A percentile compares a stretch with the other conserved stretches of the same genome.
phyloP scores from a whole-genome alignment of 1,284 basidiomycete genomes.

The Polyporus tsugae region DNA sequence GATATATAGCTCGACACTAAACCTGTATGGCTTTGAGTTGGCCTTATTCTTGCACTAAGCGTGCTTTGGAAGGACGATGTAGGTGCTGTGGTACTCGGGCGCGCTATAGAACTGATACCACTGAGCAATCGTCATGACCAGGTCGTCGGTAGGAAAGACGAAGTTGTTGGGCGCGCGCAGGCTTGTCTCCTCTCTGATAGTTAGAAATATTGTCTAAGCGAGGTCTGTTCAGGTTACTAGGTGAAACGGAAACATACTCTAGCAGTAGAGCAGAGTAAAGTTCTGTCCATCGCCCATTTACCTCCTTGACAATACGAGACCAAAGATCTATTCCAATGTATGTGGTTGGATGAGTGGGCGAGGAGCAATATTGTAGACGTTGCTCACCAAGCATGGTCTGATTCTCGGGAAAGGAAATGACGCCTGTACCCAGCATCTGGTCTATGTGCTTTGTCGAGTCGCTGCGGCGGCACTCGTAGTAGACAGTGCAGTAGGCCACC shows the following conservation, averaged over 20 bases:
- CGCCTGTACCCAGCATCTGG: background rate
- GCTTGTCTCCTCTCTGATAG: background rate
- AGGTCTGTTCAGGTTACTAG: background rate
- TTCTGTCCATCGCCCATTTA: background rate
- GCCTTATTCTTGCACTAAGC: too few relatives aligned
- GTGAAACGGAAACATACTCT: background rate
- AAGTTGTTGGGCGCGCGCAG: too few relatives aligned
- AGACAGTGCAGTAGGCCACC: background rate
- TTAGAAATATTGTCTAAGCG: background rate
- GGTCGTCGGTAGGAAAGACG: too few relatives aligned
- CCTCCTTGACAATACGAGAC: background rate
- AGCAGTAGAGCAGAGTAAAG: background rate
- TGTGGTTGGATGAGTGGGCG: too few relatives aligned
- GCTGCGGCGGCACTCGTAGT: background rate
- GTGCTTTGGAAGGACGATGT: too few relatives aligned
- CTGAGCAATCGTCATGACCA: too few relatives aligned
- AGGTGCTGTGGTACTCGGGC: too few relatives aligned
- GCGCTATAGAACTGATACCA: too few relatives aligned
- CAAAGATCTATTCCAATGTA: background rate
- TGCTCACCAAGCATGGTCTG: background rate
- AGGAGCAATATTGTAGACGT: background rate
- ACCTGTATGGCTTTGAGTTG: too few relatives aligned
- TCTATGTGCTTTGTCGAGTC: background rate
- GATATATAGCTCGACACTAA: too few relatives aligned
- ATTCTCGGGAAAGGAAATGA: background rate